Conservation (phyloP, 176 grass and related monocot genomes). For the Triticum timopheevii region DNA sequence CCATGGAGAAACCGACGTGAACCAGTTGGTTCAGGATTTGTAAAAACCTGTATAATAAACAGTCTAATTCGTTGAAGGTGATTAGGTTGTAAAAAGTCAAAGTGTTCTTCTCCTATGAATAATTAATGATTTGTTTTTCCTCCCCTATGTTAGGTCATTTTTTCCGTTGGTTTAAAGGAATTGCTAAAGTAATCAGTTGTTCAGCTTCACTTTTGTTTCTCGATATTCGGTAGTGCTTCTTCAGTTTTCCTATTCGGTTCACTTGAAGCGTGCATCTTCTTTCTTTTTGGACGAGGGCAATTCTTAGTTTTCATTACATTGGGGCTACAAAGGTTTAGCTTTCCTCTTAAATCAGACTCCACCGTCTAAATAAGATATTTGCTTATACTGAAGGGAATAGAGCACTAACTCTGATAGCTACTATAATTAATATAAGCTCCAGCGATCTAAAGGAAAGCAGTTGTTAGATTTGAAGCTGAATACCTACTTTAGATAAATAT, state of each 20-base stretch:
- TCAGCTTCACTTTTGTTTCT: neutral
- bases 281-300: neutral
- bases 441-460: neutral
- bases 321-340: neutral
- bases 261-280: neutral
- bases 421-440: constrained; percentile 15
- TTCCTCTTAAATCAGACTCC: neutral
- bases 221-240: neutral
- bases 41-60: neutral
- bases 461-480: constrained; percentile 20
- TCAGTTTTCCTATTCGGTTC: neutral
- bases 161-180: neutral
- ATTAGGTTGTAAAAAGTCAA: neutral
- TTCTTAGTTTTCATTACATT: neutral
- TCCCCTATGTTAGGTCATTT: no score
- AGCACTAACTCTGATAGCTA: neutral
- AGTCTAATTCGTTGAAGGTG: neutral
- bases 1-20: neutral
- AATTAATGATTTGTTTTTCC: neutral
- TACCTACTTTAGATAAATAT: constrained; percentile 25
- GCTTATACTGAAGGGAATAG: neutral
- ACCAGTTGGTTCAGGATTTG: neutral
- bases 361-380: neutral
- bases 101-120: neutral
- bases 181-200: neutral